Evolutionary conservation across 2,329 filamentous ascomycete genomes (phyloP).

Genomic region (Penicillium brevicompactum): DNA sequence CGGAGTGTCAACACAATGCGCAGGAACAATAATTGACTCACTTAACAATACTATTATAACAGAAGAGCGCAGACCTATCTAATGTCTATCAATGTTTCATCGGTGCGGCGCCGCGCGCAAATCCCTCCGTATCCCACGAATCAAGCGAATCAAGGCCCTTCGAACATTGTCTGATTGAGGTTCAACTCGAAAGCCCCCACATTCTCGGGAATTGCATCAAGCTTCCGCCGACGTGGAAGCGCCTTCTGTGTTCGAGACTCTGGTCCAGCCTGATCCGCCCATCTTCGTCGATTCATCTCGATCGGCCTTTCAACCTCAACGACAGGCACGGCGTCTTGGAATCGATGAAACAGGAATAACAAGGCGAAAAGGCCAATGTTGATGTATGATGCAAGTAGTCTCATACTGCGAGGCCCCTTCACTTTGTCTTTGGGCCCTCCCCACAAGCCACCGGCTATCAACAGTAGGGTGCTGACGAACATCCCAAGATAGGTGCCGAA

Average conservation of each 20-base stretch:
- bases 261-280: background rate
- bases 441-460: slow-evolving; percentile 71
- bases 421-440: slow-evolving; percentile 61
- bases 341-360: slow-evolving; percentile 56
- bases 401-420: slow-evolving; percentile 56
- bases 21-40: background rate
- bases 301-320: background rate
- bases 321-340: slow-evolving; percentile 26
- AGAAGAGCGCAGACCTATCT: background rate
- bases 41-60: background rate
- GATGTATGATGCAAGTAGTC: slow-evolving; percentile 66
- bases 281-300: background rate
- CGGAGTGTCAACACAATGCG: background rate
- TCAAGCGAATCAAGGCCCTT: background rate
- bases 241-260: background rate
- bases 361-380: slow-evolving; percentile 62
- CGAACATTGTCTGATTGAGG: slow-evolving; percentile 1
- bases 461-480: slow-evolving; percentile 56
- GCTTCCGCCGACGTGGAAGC: background rate
- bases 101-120: background rate
- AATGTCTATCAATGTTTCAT: background rate
- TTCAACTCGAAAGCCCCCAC: slow-evolving; percentile 2
- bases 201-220: background rate
- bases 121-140: background rate
- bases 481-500: slow-evolving; percentile 67